These are phyloP conservation scores for Zostera marina DNA, from an alignment of 116 monocot genomes.

Conservation along the genomic window DNA sequence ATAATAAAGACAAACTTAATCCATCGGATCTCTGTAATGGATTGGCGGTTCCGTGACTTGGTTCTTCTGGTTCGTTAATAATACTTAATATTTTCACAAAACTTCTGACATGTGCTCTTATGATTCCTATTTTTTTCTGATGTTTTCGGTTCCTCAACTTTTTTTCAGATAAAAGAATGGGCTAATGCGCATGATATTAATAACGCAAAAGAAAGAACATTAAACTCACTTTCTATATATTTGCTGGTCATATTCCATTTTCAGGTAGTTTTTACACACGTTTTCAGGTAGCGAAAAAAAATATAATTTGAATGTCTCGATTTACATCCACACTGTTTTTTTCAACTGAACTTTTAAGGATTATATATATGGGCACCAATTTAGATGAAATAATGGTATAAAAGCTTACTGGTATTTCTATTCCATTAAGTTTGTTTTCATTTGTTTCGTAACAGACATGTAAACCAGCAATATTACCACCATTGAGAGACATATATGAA, in stretches of 20 bases:
- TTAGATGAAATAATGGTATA: neutral
- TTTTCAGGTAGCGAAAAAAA: no score
- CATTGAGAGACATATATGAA: conserved; percentile 50
- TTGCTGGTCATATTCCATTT: conserved; percentile 78
- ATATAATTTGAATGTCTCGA: no score
- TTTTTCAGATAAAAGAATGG: conserved; percentile 74
- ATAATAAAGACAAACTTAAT: conserved; percentile 53
- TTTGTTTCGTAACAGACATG: conserved; percentile 37
- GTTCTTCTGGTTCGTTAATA: conserved; percentile 55
- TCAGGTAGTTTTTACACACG: conserved; percentile 35
- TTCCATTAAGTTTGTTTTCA: neutral
- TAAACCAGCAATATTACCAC: conserved; percentile 74
- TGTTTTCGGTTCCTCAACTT: neutral
- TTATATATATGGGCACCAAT: no score
- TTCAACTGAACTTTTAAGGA: no score
- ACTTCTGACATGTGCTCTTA: neutral
- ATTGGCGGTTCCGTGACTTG: conserved; percentile 71
- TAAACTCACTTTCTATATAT: conserved; percentile 81
- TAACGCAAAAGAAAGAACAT: conserved; percentile 60
- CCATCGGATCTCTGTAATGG: conserved; percentile 32
- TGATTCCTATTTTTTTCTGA: neutral
- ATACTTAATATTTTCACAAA: neutral
- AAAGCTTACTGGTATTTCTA: neutral
- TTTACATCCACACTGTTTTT: no score
- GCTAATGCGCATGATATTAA: conserved; percentile 81